These are phyloP conservation scores for Domatiomyces catenatus DNA, from an alignment of 2,329 filamentous ascomycete species.

Conservation along the genomic window DNA sequence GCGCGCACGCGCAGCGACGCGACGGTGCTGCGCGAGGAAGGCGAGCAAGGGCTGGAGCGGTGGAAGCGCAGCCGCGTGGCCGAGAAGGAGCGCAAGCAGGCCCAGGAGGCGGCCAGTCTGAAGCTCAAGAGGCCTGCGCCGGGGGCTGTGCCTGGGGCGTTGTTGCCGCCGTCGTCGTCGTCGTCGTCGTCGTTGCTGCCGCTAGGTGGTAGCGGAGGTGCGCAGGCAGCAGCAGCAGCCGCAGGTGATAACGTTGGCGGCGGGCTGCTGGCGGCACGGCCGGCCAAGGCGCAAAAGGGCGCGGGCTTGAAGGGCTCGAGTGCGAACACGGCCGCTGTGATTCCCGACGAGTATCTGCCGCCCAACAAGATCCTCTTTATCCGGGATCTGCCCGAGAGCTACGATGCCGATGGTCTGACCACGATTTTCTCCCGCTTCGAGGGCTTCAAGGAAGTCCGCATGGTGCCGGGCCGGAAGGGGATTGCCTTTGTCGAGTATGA, in stretches of 20 bases:
- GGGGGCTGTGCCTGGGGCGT: no score
- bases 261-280: conserved; percentile 19
- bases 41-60: conserved; percentile 63
- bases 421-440: conserved; percentile 78
- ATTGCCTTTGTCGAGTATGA: conserved; percentile 98
- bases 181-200: no score
- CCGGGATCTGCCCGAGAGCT: conserved; percentile 78
- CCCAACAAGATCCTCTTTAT: conserved; percentile 95
- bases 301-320: conserved; percentile 63
- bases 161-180: no score
- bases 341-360: conserved; percentile 94
- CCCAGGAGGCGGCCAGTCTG: conserved; percentile 62
- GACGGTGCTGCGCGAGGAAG: conserved; percentile 60
- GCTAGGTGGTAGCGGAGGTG: no score
- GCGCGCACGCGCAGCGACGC: conserved; percentile 78
- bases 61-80: conserved; percentile 74
- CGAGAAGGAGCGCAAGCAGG: conserved; percentile 78
- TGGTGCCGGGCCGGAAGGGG: conserved; percentile 70
- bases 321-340: conserved; percentile 50
- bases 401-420: conserved; percentile 63
- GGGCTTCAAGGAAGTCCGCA: conserved; percentile 81
- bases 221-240: conserved; percentile 20
- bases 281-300: conserved; percentile 52
- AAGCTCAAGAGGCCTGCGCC: conserved; percentile 51
- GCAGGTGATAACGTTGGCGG: conserved; percentile 35